Conservation (phyloP, 2,329 filamentous ascomycete genomes). For the Pyrenophora seminiperda region DNA sequence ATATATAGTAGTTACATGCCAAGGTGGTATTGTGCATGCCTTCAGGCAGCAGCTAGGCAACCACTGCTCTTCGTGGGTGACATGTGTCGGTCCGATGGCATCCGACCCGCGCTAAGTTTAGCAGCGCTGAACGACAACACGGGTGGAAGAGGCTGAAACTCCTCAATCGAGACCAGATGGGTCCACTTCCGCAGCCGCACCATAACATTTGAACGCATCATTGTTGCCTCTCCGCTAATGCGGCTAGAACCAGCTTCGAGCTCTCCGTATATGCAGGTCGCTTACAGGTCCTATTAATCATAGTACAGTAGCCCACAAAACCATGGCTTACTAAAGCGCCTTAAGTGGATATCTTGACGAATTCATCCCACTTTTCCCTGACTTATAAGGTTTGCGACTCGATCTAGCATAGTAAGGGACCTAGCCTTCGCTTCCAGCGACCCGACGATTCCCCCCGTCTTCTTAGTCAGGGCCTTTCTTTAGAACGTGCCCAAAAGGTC, state of each 20-base stretch:
- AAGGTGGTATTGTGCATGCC: neutral
- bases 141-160: no score
- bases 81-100: neutral
- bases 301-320: neutral
- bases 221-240: neutral
- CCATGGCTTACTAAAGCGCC: neutral
- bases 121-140: no score
- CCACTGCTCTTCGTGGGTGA: neutral
- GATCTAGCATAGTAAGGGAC: conserved; percentile 1
- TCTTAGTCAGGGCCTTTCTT: neutral
- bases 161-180: neutral
- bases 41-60: conserved; percentile 12
- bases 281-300: conserved; percentile 5
- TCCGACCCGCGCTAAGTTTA: neutral
- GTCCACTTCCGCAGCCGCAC: neutral
- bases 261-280: neutral
- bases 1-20: neutral
- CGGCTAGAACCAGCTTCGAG: conserved; percentile 1
- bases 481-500: conserved; percentile 8
- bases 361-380: neutral
- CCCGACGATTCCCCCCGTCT: conserved; percentile 5
- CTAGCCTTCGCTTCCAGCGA: neutral
- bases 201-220: conserved; percentile 8
- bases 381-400: neutral
- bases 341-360: conserved; percentile 1